Evolutionary conservation across 2,329 filamentous ascomycete genomes (phyloP), one percentile per base, ranked within the genome.

Genomic region (Pochonia chlamydosporia): DNA sequence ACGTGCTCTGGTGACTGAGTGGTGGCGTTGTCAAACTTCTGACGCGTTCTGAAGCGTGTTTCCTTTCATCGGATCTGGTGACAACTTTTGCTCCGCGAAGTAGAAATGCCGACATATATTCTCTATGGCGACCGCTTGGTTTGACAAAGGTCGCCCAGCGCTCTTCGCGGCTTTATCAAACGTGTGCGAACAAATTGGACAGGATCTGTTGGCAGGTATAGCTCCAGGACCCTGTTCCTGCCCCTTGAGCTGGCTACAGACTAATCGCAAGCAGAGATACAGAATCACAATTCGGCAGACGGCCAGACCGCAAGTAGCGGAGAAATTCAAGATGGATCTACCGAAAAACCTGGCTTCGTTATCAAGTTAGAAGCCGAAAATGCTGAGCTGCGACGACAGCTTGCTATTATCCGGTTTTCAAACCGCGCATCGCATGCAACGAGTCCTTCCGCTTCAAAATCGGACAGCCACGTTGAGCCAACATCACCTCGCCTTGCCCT

Each of bases 281-380:
- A 39, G 14, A 13, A 9, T 7, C 18, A 5, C 18, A 39, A 23
- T 23, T 11, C 16, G 16, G 30, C 21, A 20, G 14, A 26, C 9
- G 30, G 30, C 14, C 18, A 42, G 16, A 20, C 36, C 18, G 21
- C 13, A 16, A 28, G 24, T 9, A 21, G 28, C 18, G 8, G 40
- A 18, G 35, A 43, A 30, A 40, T 26, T 3, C 18, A 10, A 13
- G 16, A 21, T 11, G 35, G 13, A 11, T 21, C 16, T 31, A 18
- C 10, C 14, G 28, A 30, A 33, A 35, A 49, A 3, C 30, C 43
- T 10, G 59, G 58, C 14, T 52, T 60, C 23, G 63, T 63, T 18
- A 61, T 65, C 13, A 56, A 52, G 2, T 54, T 78, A 23, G 65
- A 73, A 46, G 54, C 64, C 14, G 71, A 76, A 49, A 75, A 74